Percentiles rank a stretch among this genome's conserved stretches.
Conservation (phyloP, 129 eudicot species). For the Dittrichia graveolens region DNA sequence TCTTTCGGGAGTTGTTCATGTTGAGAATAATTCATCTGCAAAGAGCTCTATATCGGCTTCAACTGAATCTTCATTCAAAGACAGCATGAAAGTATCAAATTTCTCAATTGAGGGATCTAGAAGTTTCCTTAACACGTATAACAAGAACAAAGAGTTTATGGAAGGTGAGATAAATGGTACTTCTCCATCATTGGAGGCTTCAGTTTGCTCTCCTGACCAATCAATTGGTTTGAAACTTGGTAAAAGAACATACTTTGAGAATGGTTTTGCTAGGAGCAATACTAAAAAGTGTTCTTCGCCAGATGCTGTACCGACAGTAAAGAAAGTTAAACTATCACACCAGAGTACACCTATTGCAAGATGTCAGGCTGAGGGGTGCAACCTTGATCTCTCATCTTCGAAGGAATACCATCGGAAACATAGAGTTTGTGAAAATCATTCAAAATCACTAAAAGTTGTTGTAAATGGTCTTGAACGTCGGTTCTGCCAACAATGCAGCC, state of each 20-base stretch:
- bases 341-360: constrained; percentile 42
- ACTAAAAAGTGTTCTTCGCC: constrained; percentile 41
- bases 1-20: constrained; percentile 53
- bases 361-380: constrained; percentile 93
- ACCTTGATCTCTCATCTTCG: constrained; percentile 79
- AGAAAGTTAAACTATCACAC: constrained; percentile 56
- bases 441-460: constrained; percentile 70
- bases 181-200: constrained; percentile 60
- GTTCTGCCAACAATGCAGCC: constrained; percentile 98
- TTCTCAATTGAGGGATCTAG: constrained; percentile 50
- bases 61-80: constrained; percentile 55
- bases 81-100: constrained; percentile 39
- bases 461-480: constrained; percentile 80
- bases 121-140: constrained; percentile 37
- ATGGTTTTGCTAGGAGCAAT: constrained; percentile 40
- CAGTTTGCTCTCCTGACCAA: constrained; percentile 71
- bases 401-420: constrained; percentile 93
- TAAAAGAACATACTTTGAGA: constrained; percentile 83
- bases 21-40: constrained; percentile 53
- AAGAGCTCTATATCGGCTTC: constrained; percentile 87
- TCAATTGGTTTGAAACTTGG: constrained; percentile 78
- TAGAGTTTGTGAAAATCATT: constrained; percentile 83
- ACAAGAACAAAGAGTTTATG: constrained; percentile 37
- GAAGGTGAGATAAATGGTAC: constrained; percentile 45
- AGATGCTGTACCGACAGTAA: constrained; percentile 40